Evolutionary conservation across 163 green algal species (phyloP), one percentile per base, ranked within the genome.

Genomic region (Chloromonas sp.): DNA sequence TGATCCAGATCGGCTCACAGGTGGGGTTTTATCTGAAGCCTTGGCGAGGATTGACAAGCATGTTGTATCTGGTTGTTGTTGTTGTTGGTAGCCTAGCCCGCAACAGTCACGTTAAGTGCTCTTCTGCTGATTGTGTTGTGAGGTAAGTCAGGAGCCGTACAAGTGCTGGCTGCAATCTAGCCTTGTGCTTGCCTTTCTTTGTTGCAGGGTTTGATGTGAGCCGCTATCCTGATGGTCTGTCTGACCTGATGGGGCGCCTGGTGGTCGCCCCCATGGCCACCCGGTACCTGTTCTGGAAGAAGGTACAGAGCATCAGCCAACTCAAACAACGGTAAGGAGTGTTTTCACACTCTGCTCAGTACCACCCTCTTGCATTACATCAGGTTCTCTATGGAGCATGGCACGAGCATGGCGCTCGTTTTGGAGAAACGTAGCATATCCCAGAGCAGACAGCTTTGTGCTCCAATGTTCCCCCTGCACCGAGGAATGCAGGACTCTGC

Each of bases 261-360:
- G 77, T 91, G 81, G 87, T 91, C 13, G 85, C 85, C 3, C 87
- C 87, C 61, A 86, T 86, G 57, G 87, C 87, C 58, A 87, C 85
- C 8, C 83, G 83, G 70, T 91, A 85, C 84, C 82, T 91, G 81
- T 91, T 91, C 61, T 91, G 87, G 87, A 86, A 87, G 71, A 91
- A 91, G 85, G 87, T 91, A 77, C 81, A 87, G 61, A 84, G 83
- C 36, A 79, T 89, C 60, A 62, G 70, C 66, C 86, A 89, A 81
- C 86, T 89, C 74, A 36, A 81, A 83, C 86, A 89, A 60, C 77
- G 70, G 85, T 88, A 60, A 78, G 85, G 60, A 58, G 11, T 81
- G 11, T 11, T n/a, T 3, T 60, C 3, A 11, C 13, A 60, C 13
- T n/a, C 14, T n/a, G 76, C 11, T 81, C 3, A 15, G 76, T 81